Conservation (phyloP, 2,329 filamentous ascomycete species). For the Apiospora malaysiana region DNA sequence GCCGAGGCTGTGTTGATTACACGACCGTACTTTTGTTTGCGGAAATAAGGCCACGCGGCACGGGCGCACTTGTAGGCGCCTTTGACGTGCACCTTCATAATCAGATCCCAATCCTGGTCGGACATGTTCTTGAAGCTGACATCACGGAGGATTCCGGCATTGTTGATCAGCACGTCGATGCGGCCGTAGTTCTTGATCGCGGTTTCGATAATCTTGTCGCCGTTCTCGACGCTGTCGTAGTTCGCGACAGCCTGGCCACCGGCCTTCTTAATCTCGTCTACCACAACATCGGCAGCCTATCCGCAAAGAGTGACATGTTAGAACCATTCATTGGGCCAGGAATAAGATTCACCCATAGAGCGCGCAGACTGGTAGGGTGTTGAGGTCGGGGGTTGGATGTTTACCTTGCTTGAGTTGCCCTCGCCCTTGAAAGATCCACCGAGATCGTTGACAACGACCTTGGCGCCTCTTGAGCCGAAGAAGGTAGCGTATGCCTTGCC, state of each 20-base stretch:
- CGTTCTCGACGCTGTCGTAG: slow-evolving; percentile 93
- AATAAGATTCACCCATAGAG: background rate
- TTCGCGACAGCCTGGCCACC: slow-evolving; percentile 97
- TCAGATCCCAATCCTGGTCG: slow-evolving; percentile 94
- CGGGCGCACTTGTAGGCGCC: slow-evolving; percentile 95
- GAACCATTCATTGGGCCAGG: slow-evolving; percentile 21
- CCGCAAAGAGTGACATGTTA: slow-evolving; percentile 30
- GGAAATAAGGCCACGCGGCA: slow-evolving; percentile 96
- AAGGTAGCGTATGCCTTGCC: slow-evolving; percentile 86
- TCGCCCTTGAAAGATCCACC: slow-evolving; percentile 94
- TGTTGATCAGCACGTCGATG: slow-evolving; percentile 96
- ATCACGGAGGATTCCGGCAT: slow-evolving; percentile 93
- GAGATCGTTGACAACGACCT: slow-evolving; percentile 95
- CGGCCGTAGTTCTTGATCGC: slow-evolving; percentile 82
- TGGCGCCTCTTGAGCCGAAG: slow-evolving; percentile 90
- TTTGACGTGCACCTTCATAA: slow-evolving; percentile 89
- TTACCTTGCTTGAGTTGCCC: slow-evolving; percentile 83
- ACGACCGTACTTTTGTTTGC: slow-evolving; percentile 97
- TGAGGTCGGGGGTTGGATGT: slow-evolving; percentile 30
- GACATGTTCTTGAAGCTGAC: slow-evolving; percentile 99
- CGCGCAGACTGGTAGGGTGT: background rate
- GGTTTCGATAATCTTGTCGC: slow-evolving; percentile 92
- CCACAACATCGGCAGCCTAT: slow-evolving; percentile 81
- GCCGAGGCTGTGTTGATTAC: slow-evolving; percentile 98
- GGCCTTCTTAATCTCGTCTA: slow-evolving; percentile 81